Conservation (phyloP, 345 rosid genomes). For the Aegle marmelos region DNA sequence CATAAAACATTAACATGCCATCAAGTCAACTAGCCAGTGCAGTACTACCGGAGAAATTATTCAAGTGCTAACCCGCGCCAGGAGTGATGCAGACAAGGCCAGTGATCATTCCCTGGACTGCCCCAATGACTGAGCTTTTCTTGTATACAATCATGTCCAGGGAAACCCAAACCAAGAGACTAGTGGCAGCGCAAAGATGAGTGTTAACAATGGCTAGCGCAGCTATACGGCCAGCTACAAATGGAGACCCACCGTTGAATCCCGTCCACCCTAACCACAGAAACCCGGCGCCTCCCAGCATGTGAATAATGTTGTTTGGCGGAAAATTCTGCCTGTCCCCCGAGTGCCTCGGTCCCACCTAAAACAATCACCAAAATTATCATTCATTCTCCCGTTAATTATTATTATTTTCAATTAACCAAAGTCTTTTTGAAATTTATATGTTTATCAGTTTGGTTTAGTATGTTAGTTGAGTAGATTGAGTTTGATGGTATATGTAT, state of each 20-base stretch:
- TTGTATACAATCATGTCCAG: constrained; percentile 52
- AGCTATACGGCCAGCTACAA: constrained; percentile 26
- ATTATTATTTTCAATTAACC: background rate
- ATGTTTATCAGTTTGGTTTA: too few relatives aligned
- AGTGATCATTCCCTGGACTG: constrained; percentile 65
- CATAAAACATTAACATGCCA: too few relatives aligned
- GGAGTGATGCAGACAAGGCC: constrained; percentile 75
- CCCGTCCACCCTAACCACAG: constrained; percentile 74
- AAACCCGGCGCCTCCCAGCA: constrained; percentile 65
- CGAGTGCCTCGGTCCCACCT: constrained; percentile 60
- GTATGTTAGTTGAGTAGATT: background rate
- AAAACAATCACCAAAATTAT: background rate
- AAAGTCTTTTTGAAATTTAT: background rate
- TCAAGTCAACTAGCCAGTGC: background rate
- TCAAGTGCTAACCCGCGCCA: constrained; percentile 38
- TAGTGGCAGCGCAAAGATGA: constrained; percentile 54
- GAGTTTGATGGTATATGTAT: background rate
- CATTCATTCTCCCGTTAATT: background rate
- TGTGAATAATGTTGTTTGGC: constrained; percentile 64
- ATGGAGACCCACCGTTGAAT: constrained; percentile 64
- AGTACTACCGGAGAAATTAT: too few relatives aligned
- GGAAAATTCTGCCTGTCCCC: constrained; percentile 60
- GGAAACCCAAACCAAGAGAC: constrained; percentile 55
- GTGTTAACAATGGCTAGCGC: constrained; percentile 54
- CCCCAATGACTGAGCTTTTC: constrained; percentile 61